Evolutionary conservation across 2,329 filamentous ascomycete species (phyloP).

Genomic region (Diaporthe capsici): DNA sequence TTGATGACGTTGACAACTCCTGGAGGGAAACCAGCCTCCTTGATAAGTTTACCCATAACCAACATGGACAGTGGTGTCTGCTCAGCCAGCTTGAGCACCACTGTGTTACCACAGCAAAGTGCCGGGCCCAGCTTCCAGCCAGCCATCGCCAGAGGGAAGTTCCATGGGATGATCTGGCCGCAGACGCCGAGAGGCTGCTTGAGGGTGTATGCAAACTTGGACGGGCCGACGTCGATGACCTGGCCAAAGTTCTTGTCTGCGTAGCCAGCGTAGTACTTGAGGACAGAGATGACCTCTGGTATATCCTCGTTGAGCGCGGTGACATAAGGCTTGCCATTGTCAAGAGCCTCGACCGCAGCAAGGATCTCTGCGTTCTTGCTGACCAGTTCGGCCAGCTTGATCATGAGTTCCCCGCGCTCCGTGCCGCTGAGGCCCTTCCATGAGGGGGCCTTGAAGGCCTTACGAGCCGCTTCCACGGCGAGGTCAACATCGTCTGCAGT

Average conservation of each 20-base stretch:
- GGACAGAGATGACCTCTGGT: conserved; percentile 59
- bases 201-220: conserved; percentile 83
- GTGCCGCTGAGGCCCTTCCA: conserved; percentile 79
- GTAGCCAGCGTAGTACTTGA: conserved; percentile 84
- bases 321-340: conserved; percentile 84
- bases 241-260: conserved; percentile 85
- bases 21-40: conserved; percentile 81
- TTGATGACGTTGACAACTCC: conserved; percentile 83
- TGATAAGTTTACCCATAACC: conserved; percentile 75
- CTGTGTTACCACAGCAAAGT: conserved; percentile 74
- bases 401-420: conserved; percentile 77
- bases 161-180: conserved; percentile 85
- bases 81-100: conserved; percentile 75
- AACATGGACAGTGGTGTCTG: conserved; percentile 75
- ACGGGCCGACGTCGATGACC: conserved; percentile 78
- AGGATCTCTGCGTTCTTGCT: conserved; percentile 70
- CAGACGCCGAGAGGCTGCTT: conserved; percentile 85
- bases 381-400: conserved; percentile 78
- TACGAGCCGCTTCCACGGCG: conserved; percentile 78
- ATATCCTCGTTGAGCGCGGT: conserved; percentile 77
- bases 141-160: conserved; percentile 83
- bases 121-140: conserved; percentile 83
- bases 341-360: conserved; percentile 76
- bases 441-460: conserved; percentile 75
- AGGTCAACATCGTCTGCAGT: conserved; percentile 76